phyloP scores from a whole-genome alignment of 1,284 basidiomycete species.

The Rhodotorula sp. region DNA sequence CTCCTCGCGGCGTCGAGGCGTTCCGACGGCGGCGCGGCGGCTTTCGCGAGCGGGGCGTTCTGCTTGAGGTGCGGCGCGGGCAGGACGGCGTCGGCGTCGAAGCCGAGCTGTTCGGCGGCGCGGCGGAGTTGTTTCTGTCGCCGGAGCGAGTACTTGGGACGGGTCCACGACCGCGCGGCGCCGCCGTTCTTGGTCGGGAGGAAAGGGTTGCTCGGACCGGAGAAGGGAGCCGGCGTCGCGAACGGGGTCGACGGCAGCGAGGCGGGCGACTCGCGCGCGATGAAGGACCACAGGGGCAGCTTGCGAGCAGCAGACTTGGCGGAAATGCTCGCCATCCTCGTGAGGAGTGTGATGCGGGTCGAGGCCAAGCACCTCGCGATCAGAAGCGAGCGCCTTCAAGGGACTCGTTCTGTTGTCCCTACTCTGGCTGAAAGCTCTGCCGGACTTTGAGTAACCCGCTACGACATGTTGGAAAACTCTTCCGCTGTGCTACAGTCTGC shows the following conservation, averaged over 20 bases:
- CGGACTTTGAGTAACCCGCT: no score
- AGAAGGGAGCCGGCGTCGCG: constrained; percentile 18
- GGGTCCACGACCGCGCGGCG: constrained; percentile 29
- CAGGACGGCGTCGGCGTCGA: constrained; percentile 22
- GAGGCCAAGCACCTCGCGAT: neutral
- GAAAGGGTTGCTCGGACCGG: constrained; percentile 32
- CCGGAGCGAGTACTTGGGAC: constrained; percentile 38
- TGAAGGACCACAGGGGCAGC: constrained; percentile 29
- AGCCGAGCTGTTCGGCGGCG: constrained; percentile 12
- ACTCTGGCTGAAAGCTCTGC: no score
- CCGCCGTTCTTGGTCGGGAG: constrained; percentile 19
- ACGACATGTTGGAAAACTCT: no score
- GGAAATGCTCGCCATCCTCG: neutral
- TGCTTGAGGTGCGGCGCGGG: constrained; percentile 3
- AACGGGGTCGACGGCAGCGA: constrained; percentile 19
- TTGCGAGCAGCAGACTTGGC: constrained; percentile 17
- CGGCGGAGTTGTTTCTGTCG: constrained; percentile 35
- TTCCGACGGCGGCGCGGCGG: neutral
- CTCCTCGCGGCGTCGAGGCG: constrained; percentile 7
- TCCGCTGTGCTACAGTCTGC: no score
- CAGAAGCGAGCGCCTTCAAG: no score
- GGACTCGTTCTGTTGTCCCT: no score
- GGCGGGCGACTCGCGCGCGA: constrained; percentile 35
- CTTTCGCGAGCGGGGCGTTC: neutral
- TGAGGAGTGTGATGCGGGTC: neutral